Evolutionary conservation across 768 basidiomycete genomes (phyloP), one percentile per base, ranked within the genome.

Genomic region (Cantharellus cinnabarinus): DNA sequence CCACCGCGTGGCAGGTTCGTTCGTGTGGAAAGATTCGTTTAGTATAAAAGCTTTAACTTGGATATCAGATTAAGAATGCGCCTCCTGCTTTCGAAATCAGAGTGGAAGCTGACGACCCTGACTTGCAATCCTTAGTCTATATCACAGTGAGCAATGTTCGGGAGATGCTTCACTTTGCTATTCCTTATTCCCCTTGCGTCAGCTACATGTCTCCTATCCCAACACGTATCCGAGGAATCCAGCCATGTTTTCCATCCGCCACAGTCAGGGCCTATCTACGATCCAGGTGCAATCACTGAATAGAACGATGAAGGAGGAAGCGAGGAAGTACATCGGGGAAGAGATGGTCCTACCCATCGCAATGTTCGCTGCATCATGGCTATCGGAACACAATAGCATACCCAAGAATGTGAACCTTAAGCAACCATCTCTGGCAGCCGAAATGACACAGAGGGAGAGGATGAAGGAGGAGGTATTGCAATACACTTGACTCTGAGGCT

Each of bases 81-180:
- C 71, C 83, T 41, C 83, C 79, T 57, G 85, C 88, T 71, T 89
- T 88, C 70, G 77, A 79, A 59, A 82, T 89, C 62, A 76, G 77
- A 65, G 78, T 89, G 51, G 69, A 74, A 20, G 82, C 88, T 66
- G 81, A 83, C 3, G 77, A 82, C 61, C 70, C 74, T 40, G 68
- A 72, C 44, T 73, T 79, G 67, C 73, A 77, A 20, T 67, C 72
- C 57, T 82, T 78, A 66, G 74, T 85, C 54, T 78, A 71, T 67
- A 77, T 85, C 61, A 73, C 81, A 67, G 52, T 54, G 7, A 54
- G 44, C 29, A 29, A 29, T 29, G 20, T 29, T 29, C 20, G 20
- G 20, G 20, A 29, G 20, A 29, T 29, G 20, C 20, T 29, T 29
- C 20, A 29, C 20, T 29, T 29, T 29, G 20, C 20, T 29, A 29